phyloP scores from a whole-genome alignment of 139 green algal species.

The Chlamydomonas applanata region DNA sequence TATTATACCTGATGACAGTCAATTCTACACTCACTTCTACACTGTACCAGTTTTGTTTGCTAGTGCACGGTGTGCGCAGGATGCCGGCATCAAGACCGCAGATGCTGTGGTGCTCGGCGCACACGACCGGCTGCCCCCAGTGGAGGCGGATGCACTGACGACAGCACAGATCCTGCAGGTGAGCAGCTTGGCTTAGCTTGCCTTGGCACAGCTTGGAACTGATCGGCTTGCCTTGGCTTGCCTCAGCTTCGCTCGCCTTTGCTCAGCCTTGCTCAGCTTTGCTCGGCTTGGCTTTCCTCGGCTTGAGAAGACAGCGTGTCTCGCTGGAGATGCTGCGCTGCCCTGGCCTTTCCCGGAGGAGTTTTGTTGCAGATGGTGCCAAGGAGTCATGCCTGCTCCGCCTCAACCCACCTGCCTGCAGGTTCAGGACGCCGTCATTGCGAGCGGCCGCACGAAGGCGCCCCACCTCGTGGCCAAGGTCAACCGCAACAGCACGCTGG shows the following conservation, averaged over 20 bases:
- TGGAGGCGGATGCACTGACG: slow-evolving; percentile 41
- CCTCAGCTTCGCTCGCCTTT: not conserved
- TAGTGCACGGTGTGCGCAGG: slow-evolving; percentile 9
- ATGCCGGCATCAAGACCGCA: slow-evolving; percentile 52
- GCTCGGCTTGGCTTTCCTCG: too few relatives aligned
- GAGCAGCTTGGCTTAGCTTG: not conserved
- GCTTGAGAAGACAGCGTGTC: too few relatives aligned
- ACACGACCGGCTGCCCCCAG: slow-evolving; percentile 7
- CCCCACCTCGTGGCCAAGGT: slow-evolving; percentile 40
- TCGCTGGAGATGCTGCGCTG: too few relatives aligned
- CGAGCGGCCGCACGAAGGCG: slow-evolving; percentile 26
- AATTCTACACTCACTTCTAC: not conserved
- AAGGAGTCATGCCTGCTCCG: too few relatives aligned
- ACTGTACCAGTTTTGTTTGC: too few relatives aligned
- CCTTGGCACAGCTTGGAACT: not conserved
- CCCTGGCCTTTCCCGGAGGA: too few relatives aligned
- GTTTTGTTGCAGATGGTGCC: too few relatives aligned
- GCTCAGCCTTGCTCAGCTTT: too few relatives aligned
- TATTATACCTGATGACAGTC: too few relatives aligned
- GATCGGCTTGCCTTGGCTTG: not conserved
- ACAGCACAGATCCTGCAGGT: slow-evolving; percentile 44
- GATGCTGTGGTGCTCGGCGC: slow-evolving; percentile 41
- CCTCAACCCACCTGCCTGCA: too few relatives aligned
- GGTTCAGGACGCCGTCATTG: slow-evolving; percentile 46
- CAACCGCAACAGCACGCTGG: slow-evolving; percentile 21